These are phyloP conservation scores for Scleromitrula shiraiana DNA, from an alignment of 2,329 filamentous ascomycete species.

Conservation along the genomic window DNA sequence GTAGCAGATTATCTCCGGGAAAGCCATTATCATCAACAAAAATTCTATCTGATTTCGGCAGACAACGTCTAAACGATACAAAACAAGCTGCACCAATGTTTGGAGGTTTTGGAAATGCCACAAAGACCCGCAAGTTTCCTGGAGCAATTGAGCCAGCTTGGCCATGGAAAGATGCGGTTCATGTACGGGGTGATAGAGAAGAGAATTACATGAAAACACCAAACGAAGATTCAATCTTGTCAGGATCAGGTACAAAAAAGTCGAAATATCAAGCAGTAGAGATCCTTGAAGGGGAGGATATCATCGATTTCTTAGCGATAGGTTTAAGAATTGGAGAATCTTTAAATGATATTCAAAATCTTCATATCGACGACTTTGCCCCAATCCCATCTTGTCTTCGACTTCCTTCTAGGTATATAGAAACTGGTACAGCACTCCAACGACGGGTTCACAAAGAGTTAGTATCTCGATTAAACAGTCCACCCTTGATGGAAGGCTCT, in stretches of 20 bases:
- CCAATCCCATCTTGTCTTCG: slow-evolving; percentile 43
- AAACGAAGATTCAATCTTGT: neutral
- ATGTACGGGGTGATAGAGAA: slow-evolving; percentile 45
- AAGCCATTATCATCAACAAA: slow-evolving; percentile 7
- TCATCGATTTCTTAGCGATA: slow-evolving; percentile 19
- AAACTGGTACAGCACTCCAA: slow-evolving; percentile 49
- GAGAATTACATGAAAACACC: neutral
- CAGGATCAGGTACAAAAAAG: slow-evolving; percentile 15
- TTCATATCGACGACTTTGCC: slow-evolving; percentile 29
- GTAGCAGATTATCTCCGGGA: neutral
- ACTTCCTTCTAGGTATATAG: slow-evolving; percentile 47
- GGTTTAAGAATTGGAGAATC: slow-evolving; percentile 18
- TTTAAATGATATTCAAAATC: slow-evolving; percentile 16
- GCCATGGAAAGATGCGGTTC: slow-evolving; percentile 57
- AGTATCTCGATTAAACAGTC: slow-evolving; percentile 15
- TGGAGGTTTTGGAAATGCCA: slow-evolving; percentile 18
- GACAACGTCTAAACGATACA: slow-evolving; percentile 16
- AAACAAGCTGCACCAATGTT: slow-evolving; percentile 27
- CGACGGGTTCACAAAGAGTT: slow-evolving; percentile 41
- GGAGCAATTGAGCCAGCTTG: slow-evolving; percentile 62
- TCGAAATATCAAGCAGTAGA: slow-evolving; percentile 25
- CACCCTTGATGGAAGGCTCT: slow-evolving; percentile 14
- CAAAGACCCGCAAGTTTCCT: slow-evolving; percentile 46
- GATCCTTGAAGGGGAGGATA: slow-evolving; percentile 21
- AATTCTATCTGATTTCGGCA: neutral